phyloP scores from a whole-genome alignment of 192 early-diverging fungal species.

The Funneliformis geosporum region DNA sequence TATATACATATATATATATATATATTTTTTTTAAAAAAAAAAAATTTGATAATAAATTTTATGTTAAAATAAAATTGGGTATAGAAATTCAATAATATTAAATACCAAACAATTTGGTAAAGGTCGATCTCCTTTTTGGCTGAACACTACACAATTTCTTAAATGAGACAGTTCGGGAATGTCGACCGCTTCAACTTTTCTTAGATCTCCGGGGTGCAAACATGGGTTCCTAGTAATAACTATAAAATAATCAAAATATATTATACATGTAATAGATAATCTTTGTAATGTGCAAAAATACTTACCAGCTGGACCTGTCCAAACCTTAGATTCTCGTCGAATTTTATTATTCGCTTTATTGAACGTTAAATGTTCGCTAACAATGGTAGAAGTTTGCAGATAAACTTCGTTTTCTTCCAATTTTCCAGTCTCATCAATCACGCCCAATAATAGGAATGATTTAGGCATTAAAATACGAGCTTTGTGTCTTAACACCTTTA shows the following conservation, averaged over 20 bases:
- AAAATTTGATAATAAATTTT: too few relatives aligned
- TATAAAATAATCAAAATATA: background rate
- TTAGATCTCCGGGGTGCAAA: slow-evolving; percentile 66
- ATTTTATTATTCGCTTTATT: background rate
- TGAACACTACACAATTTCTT: slow-evolving; percentile 73
- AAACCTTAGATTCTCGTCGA: slow-evolving; percentile 4
- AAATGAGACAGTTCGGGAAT: slow-evolving; percentile 48
- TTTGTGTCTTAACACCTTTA: slow-evolving; percentile 50
- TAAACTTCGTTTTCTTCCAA: slow-evolving; percentile 26
- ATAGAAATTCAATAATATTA: slow-evolving; percentile 62
- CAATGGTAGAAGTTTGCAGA: slow-evolving; percentile 29
- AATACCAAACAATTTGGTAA: slow-evolving; percentile 71
- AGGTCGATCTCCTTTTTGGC: slow-evolving; percentile 61
- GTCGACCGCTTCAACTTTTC: slow-evolving; percentile 56
- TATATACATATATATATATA: background rate
- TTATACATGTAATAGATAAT: background rate
- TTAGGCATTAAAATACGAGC: slow-evolving; percentile 56
- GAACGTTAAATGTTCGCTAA: background rate
- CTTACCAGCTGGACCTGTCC: background rate
- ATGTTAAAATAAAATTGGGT: too few relatives aligned
- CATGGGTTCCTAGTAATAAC: slow-evolving; percentile 61
- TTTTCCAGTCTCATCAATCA: slow-evolving; percentile 52
- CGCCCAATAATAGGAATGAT: slow-evolving; percentile 53
- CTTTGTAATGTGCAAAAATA: background rate
- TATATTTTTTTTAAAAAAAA: too few relatives aligned